Evolutionary conservation across 1,139 yeast genomes (phyloP).

Genomic region (Candida pseudoviswanathii): DNA sequence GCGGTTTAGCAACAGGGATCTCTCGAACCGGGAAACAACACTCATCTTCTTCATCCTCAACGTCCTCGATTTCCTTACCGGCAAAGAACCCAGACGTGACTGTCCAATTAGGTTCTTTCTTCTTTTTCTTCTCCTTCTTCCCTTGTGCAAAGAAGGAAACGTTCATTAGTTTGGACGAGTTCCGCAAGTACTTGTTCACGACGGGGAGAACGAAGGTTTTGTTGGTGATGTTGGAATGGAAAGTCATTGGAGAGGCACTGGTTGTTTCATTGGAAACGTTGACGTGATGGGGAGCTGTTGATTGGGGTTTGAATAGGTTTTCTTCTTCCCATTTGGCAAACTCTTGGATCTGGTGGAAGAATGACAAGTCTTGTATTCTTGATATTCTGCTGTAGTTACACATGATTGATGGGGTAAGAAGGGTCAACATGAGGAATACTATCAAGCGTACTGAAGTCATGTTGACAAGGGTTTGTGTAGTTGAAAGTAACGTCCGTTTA

Average conservation of each 20-base stretch:
- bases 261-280: neutral
- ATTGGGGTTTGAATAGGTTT: constrained; percentile 3
- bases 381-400: neutral
- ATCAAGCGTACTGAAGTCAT: neutral
- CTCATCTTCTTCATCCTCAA: constrained; percentile 1
- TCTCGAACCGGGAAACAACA: neutral
- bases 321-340: constrained; percentile 12
- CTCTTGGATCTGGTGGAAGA: constrained; percentile 9
- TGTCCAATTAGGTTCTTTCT: constrained; percentile 13
- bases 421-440: neutral
- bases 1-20: constrained; percentile 5
- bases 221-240: neutral
- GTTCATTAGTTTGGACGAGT: neutral
- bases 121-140: neutral
- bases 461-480: neutral
- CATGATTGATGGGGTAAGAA: neutral
- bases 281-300: neutral
- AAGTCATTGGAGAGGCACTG: neutral
- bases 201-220: neutral
- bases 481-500: neutral
- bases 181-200: constrained; percentile 1
- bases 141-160: constrained; percentile 3
- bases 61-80: constrained; percentile 7
- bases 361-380: constrained; percentile 5
- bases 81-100: constrained; percentile 14